Evolutionary conservation across 768 basidiomycete genomes (phyloP), one percentile per base, ranked within the genome.

Genomic region (Amanita subjunquillea): DNA sequence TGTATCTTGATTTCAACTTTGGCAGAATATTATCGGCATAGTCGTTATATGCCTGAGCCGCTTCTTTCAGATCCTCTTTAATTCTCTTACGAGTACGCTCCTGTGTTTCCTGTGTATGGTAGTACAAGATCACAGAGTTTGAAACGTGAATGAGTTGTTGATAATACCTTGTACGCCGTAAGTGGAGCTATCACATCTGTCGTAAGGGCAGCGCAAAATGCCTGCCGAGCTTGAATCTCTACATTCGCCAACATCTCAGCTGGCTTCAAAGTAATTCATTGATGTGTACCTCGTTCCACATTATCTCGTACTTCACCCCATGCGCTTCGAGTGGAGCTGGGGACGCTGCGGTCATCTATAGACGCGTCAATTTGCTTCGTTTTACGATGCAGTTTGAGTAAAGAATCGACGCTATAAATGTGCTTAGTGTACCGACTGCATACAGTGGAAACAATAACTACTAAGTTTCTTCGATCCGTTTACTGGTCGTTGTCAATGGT

Each of bases 31-130:
- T 80, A 62, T 91, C 89, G 9, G 83, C 82, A 62, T 83, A 92
- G 30, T 95, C 92, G 30, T 78, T 77, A 65, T 95, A 92, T 32
- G 85, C 80, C 50, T 67, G 58, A n/a, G 72, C 72, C 0, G 91
- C 89, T 7, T 82, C 81, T 65, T 91, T 92, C 51, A 94, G 67
- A 63, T 94, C 92, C 61, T 95, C 92, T 64, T 87, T 91, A 65
- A 96, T 86, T 25, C 90, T 82, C 63, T 90, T 89, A 44, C 89
- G 77, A n/a, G 91, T 94, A 36, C 93, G 80, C 50, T 91, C 89
- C 70, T 95, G 92, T 9, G 85, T 86, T 59, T 94, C 91, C 90
- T 92, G 55, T 13, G 17, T 47, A 51, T 27, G 53, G 10, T 37
- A 38, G 44, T 52, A n/a, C 29, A 41, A n/a, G 27, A 32, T 36